phyloP scores from a whole-genome alignment of 768 basidiomycete genomes.

The Russula dissimulans region DNA sequence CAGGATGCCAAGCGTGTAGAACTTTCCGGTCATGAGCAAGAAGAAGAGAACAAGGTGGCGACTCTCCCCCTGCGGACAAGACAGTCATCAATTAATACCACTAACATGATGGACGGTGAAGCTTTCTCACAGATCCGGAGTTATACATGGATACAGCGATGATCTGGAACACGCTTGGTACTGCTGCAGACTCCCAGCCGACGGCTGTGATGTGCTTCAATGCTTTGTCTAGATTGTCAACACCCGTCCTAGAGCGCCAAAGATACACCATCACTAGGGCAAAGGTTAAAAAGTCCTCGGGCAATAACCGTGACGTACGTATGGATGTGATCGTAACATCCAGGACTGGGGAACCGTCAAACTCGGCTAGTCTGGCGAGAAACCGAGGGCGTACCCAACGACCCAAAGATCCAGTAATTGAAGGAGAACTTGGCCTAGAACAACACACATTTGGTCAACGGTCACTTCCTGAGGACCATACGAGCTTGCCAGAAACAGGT shows the following conservation, averaged over 20 bases:
- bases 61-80: background rate
- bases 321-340: slow-evolving; percentile 33
- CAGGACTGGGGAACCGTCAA: slow-evolving; percentile 27
- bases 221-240: slow-evolving; percentile 31
- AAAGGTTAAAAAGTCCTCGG: background rate
- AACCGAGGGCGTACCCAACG: slow-evolving; percentile 27
- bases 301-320: slow-evolving; percentile 23
- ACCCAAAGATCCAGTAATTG: slow-evolving; percentile 39
- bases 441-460: background rate
- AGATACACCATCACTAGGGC: slow-evolving; percentile 33
- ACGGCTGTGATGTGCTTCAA: slow-evolving; percentile 33
- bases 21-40: slow-evolving; percentile 41
- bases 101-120: background rate
- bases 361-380: background rate
- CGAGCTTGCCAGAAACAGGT: slow-evolving; percentile 12
- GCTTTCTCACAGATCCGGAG: slow-evolving; percentile 27
- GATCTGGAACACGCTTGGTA: slow-evolving; percentile 30
- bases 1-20: slow-evolving; percentile 29
- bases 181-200: slow-evolving; percentile 31
- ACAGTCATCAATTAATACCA: background rate
- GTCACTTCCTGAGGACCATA: background rate
- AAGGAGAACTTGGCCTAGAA: slow-evolving; percentile 35
- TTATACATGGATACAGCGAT: slow-evolving; percentile 26
- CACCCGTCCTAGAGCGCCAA: slow-evolving; percentile 32
- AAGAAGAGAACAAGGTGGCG: slow-evolving; percentile 37